Percentiles rank a stretch among this genome's conserved stretches.
These are phyloP conservation scores for Cryphonectria radicalis DNA, from an alignment of 2,329 filamentous ascomycete genomes.

Conservation along the genomic window DNA sequence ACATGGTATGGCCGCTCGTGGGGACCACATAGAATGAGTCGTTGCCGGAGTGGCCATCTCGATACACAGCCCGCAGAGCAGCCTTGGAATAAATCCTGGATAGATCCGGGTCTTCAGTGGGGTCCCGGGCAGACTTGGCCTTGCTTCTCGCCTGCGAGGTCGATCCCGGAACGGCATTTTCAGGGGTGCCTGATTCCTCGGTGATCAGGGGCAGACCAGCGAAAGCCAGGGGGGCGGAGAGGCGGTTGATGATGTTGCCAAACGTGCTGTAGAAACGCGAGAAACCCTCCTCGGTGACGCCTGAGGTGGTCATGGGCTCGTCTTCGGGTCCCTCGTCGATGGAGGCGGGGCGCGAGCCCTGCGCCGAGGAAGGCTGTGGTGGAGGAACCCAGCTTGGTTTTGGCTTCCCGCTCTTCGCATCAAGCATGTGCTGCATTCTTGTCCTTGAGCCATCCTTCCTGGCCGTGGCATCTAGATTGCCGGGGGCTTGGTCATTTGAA, in stretches of 20 bases:
- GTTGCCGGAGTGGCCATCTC: conserved; percentile 65
- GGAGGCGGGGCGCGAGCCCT: conserved; percentile 35
- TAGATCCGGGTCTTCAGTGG: conserved; percentile 70
- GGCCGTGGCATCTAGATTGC: conserved; percentile 65
- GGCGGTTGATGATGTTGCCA: conserved; percentile 82
- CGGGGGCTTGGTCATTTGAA: conserved; percentile 74
- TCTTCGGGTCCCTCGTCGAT: conserved; percentile 35
- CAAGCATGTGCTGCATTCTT: conserved; percentile 62
- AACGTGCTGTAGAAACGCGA: conserved; percentile 91
- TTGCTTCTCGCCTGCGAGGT: conserved; percentile 43
- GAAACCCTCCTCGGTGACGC: conserved; percentile 69
- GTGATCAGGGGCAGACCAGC: conserved; percentile 80
- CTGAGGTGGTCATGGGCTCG: conserved; percentile 33
- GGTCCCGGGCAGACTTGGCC: conserved; percentile 39
- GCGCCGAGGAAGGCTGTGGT: conserved; percentile 36
- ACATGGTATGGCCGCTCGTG: conserved; percentile 85
- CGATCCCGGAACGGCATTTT: conserved; percentile 43
- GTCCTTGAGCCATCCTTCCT: conserved; percentile 54
- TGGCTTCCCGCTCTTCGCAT: conserved; percentile 53
- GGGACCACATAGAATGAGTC: conserved; percentile 96
- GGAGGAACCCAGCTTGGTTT: conserved; percentile 60
- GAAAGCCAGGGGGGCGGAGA: conserved; percentile 90
- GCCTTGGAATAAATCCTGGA: conserved; percentile 84
- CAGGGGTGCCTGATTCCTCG: conserved; percentile 47
- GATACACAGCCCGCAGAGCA: conserved; percentile 76